Evolutionary conservation across 768 basidiomycete genomes (phyloP), one percentile per base, ranked within the genome.

Genomic region (Tulasnella sp.): DNA sequence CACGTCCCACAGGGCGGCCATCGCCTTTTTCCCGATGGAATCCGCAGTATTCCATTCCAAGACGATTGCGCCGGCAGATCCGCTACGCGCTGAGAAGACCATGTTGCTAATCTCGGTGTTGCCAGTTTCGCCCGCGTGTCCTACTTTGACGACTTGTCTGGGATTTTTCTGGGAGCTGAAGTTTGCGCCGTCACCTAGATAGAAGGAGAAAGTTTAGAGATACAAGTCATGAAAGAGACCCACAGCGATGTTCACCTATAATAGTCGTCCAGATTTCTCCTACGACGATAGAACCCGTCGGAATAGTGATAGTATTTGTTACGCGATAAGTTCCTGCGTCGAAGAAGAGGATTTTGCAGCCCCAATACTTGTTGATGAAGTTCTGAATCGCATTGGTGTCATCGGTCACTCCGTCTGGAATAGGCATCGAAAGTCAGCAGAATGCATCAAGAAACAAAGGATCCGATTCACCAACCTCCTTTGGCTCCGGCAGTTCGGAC

Each of bases 311-410:
- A 1, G 81, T 82, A 64, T 74, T 59, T 22, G 77, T 76, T 30
- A 82, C 75, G 44, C 79, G 62, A 63, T 82, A 83, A 5, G 74
- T 76, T 7, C 34, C 15, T 15, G 84, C 83, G 64, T 90, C 88
- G 66, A 90, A 80, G 74, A 85, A 90, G 50, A 90, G 83, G 65
- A 91, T 83, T 67, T 84, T 87, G 73, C 82, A 81, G 4, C 81
- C 82, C 24, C 83, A 72, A 67, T 75, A 85, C 85, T 79, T 69
- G 51, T 76, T 65, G 60, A 90, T 78, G 17, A 87, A 72, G 3
- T 74, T 72, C 62, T 81, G 75, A 21, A 90, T 72, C 17, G 82
- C 84, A 34, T 71, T 73, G 0, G 87, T 88, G 66, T 91, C 87
- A 67, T 91, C 87, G 4, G 84, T 83, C 24, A 66, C 66, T 17